A percentile compares a stretch with the other conserved stretches of the same genome.
phyloP scores from a whole-genome alignment of 108 stramenopile species.

The Asterionellopsis glacialis region DNA sequence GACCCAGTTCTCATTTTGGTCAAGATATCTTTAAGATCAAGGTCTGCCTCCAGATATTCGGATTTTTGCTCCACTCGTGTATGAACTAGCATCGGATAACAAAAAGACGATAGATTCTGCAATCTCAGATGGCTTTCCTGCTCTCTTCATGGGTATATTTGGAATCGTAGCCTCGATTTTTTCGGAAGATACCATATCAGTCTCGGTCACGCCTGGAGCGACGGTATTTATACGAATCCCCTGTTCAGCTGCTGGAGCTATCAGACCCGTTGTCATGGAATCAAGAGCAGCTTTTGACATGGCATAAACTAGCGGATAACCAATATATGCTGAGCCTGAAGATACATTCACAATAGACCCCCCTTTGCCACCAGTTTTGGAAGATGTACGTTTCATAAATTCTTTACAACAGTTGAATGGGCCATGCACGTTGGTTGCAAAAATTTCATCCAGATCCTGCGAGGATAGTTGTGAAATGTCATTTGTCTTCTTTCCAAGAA shows the following conservation, averaged over 20 bases:
- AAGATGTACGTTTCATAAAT: constrained; percentile 13
- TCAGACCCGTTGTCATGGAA: constrained; percentile 22
- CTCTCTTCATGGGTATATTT: constrained; percentile 15
- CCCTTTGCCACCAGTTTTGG: constrained; percentile 13
- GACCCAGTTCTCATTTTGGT: too few relatives aligned
- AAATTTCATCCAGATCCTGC: constrained; percentile 9
- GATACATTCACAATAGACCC: constrained; percentile 21
- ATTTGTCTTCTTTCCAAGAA: constrained; percentile 22
- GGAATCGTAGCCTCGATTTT: constrained; percentile 20
- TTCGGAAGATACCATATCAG: constrained; percentile 18
- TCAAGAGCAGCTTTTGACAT: constrained; percentile 28
- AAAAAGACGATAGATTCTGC: constrained; percentile 16
- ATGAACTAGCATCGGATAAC: constrained; percentile 22
- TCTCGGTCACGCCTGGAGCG: constrained; percentile 22
- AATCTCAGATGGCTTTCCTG: constrained; percentile 18
- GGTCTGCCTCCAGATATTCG: constrained; percentile 15
- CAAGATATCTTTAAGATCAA: too few relatives aligned
- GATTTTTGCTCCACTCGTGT: constrained; percentile 21
- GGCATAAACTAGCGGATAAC: constrained; percentile 19
- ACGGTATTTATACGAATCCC: constrained; percentile 27
- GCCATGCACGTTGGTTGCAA: constrained; percentile 11
- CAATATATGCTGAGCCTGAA: constrained; percentile 17
- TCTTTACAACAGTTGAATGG: constrained; percentile 22
- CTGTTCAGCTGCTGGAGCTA: constrained; percentile 13
- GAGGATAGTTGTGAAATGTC: constrained; percentile 11